Base-by-base conservation (phyloP, 2,329 filamentous ascomycete genomes). In the Fusarium poae region DNA sequence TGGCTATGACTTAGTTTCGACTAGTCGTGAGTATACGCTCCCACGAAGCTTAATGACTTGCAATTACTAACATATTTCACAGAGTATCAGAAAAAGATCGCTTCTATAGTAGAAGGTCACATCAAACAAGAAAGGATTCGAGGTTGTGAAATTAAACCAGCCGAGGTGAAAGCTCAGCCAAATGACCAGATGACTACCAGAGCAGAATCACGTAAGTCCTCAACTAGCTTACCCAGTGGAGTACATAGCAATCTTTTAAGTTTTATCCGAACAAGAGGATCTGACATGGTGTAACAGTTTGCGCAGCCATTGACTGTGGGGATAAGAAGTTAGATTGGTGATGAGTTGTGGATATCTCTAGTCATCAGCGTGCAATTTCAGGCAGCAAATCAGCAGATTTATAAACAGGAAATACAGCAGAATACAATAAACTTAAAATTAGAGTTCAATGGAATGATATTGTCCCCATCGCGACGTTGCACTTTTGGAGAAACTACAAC, bases 81-180 rank as follows among this genome's bases (percentile, higher is more conserved):
- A 52, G 49, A n/a, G 4, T 42, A 40, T 18, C 37, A 52, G 32
- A 27, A 6, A 13, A 15, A 42, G 6, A 52, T 52, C 12, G 49
- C 25, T 23, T 21, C 37, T n/a, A 12, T 40, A 6, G 49, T 52
- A 5, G 25, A 52, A 15, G 23, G 15, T 23, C 49, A 52, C n/a
- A 30, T 52, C n/a, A 52, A 52, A 18, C 35, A 52, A 40, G 49
- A 52, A 52, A 40, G 49, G 10, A n/a, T 52, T 18, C 35, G 27
- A 23, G 49, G 49, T 13, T 40, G 49, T n/a, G 49, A 52, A 23
- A 42, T 52, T 18, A 30, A 18, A 42, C 49, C 49, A 18, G 49
- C 49, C 25, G 49, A 52, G 35, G 49, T 52, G 37, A 52, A 52
- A 42, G n/a, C 37, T 42, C 49, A 52, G 23, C 35, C 49, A n/a